phyloP scores from a whole-genome alignment of 2,329 filamentous ascomycete species.

The Fusarium cyanostomum region DNA sequence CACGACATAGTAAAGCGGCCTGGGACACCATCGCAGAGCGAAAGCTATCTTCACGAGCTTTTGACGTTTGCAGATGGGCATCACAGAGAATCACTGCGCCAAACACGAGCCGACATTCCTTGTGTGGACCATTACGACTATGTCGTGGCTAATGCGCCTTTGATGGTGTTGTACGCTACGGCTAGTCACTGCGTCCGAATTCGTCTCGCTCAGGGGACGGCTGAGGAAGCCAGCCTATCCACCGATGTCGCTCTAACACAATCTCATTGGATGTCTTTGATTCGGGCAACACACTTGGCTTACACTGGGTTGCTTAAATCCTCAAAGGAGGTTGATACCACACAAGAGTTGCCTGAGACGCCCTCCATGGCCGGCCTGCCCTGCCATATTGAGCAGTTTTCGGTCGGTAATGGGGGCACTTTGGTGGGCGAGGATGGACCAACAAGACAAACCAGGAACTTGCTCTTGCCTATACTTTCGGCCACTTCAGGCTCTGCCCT shows the following conservation, averaged over 20 bases:
- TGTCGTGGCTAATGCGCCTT: constrained; percentile 45
- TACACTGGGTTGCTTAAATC: constrained; percentile 22
- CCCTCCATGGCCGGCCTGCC: not conserved
- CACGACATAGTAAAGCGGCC: constrained; percentile 43
- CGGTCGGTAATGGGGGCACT: not conserved
- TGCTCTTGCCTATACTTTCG: constrained; percentile 29
- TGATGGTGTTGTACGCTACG: constrained; percentile 55
- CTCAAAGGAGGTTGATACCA: not conserved
- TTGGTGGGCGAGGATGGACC: constrained; percentile 20
- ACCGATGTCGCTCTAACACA: not conserved
- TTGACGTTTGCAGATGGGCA: constrained; percentile 48
- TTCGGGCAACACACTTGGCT: constrained; percentile 32
- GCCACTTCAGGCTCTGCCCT: constrained; percentile 14
- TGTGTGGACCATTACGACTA: constrained; percentile 43
- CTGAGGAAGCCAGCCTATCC: accelerated
- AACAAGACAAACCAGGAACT: not conserved
- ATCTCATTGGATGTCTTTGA: constrained; percentile 35
- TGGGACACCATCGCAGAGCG: not conserved
- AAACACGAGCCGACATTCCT: constrained; percentile 48
- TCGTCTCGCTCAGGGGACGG: constrained; percentile 43
- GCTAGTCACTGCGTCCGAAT: constrained; percentile 51
- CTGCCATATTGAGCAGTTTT: not conserved
- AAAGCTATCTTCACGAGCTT: constrained; percentile 20
- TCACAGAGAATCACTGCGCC: constrained; percentile 50
- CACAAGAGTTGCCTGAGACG: not conserved